Conservation (phyloP, 441 rosid species). For the Populus hybrid region DNA sequence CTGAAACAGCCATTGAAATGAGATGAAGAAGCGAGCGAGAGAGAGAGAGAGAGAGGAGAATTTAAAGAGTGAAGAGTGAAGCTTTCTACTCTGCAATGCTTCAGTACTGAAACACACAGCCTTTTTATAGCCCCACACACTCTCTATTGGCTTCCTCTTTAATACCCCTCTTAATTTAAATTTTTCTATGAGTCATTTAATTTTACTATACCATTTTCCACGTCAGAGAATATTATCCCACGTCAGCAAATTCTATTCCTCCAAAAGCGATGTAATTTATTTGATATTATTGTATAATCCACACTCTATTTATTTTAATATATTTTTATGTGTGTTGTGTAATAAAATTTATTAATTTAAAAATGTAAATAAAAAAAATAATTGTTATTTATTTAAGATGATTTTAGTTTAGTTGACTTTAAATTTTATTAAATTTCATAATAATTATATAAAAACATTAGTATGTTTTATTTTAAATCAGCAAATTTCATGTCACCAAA, state of each 20-base stretch:
- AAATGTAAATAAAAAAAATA: no score
- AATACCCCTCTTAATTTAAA: neutral
- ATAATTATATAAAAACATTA: no score
- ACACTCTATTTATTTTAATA: no score
- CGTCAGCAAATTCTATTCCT: neutral
- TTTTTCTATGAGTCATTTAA: neutral
- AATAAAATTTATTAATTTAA: no score
- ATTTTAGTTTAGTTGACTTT: neutral
- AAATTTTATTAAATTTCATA: no score
- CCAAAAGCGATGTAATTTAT: neutral
- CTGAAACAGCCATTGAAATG: conserved; percentile 21
- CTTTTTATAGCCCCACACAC: conserved; percentile 36
- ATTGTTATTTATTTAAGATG: no score
- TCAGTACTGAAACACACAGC: neutral
- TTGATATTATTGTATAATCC: no score
- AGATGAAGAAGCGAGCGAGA: neutral
- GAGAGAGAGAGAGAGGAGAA: neutral
- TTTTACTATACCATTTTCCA: neutral
- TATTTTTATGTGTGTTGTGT: no score
- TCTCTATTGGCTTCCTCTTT: conserved; percentile 14
- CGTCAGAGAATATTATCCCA: neutral
- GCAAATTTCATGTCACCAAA: neutral
- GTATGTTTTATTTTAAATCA: no score
- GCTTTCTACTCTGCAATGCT: conserved; percentile 11
- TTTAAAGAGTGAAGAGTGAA: neutral